A percentile compares a stretch with the other conserved stretches of the same genome.
Conservation (phyloP, 2,329 filamentous ascomycete species). For the Fusarium dimerum region DNA sequence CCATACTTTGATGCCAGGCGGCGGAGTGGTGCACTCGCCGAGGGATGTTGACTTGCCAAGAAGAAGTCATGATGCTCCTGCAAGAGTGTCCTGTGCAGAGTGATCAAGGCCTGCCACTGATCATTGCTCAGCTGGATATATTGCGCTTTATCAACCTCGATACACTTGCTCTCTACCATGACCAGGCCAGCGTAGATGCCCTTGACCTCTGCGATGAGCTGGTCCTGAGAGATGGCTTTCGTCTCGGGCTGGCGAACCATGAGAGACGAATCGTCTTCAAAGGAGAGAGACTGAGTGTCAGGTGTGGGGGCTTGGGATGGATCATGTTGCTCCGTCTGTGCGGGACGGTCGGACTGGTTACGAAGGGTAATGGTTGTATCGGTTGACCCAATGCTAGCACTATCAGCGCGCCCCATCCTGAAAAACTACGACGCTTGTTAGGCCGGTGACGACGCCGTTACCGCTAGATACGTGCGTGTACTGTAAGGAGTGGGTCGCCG, state of each 20-base stretch:
- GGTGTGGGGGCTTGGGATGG: not conserved
- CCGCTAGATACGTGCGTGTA: too few species aligned
- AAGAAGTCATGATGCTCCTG: slow-evolving; percentile 88
- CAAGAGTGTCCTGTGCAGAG: slow-evolving; percentile 76
- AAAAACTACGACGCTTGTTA: too few species aligned
- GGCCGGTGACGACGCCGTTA: too few species aligned
- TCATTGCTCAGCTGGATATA: slow-evolving; percentile 57
- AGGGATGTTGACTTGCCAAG: slow-evolving; percentile 82
- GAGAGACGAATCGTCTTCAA: not conserved
- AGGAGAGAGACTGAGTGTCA: not conserved
- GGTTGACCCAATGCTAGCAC: too few species aligned
- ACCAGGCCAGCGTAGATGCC: slow-evolving; percentile 81
- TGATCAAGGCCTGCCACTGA: slow-evolving; percentile 84
- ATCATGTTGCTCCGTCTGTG: not conserved
- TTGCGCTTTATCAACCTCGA: slow-evolving; percentile 73
- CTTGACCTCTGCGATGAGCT: slow-evolving; percentile 79
- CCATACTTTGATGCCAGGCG: slow-evolving; percentile 77
- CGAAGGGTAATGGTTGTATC: too few species aligned
- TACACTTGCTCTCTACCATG: slow-evolving; percentile 86
- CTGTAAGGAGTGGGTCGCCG: too few species aligned
- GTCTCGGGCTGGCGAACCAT: slow-evolving; percentile 40
- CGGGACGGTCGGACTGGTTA: not conserved
- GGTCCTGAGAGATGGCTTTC: slow-evolving; percentile 71
- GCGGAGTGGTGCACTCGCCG: slow-evolving; percentile 66
- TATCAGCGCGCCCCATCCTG: too few species aligned